Conservation (phyloP, 1,139 yeast species). For the Lipomyces yarrowii region DNA sequence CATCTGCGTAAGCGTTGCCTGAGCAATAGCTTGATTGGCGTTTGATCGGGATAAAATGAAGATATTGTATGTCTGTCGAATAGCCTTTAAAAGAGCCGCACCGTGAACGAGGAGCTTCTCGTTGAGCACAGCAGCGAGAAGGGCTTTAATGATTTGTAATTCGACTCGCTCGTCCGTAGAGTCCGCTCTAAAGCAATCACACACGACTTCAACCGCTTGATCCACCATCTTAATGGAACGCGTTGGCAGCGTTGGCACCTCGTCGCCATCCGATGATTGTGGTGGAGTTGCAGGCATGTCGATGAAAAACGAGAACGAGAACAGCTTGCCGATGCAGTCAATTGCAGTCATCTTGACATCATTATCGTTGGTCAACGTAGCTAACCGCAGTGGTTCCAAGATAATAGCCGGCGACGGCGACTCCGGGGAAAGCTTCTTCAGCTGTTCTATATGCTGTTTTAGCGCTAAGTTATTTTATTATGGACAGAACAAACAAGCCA, state of each 20-base stretch:
- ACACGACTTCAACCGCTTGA: conserved; percentile 81
- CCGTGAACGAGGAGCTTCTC: conserved; percentile 89
- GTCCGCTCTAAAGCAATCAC: conserved; percentile 87
- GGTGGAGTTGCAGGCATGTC: conserved; percentile 49
- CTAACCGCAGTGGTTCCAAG: conserved; percentile 64
- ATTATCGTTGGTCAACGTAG: conserved; percentile 56
- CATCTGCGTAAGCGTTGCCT: conserved; percentile 90
- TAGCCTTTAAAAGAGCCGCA: conserved; percentile 81
- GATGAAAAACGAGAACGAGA: conserved; percentile 62
- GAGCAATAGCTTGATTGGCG: conserved; percentile 90
- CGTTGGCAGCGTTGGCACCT: conserved; percentile 34
- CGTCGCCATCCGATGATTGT: conserved; percentile 40
- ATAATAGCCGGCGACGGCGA: conserved; percentile 52
- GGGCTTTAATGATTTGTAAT: conserved; percentile 87
- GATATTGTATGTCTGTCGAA: conserved; percentile 89
- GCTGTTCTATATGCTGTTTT: conserved; percentile 29
- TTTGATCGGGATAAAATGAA: conserved; percentile 82
- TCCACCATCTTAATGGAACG: conserved; percentile 67
- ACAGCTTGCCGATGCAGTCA: conserved; percentile 67
- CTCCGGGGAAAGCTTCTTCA: conserved; percentile 26
- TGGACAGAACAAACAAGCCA: conserved; percentile 28
- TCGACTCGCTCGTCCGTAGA: conserved; percentile 88
- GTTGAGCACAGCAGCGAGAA: conserved; percentile 82
- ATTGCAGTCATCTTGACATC: conserved; percentile 60
- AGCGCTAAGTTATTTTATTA: conserved; percentile 24